Percentiles rank a stretch among this genome's conserved stretches.
Conservation (phyloP, 2,329 filamentous ascomycete species). For the Thelonectria discophora region DNA sequence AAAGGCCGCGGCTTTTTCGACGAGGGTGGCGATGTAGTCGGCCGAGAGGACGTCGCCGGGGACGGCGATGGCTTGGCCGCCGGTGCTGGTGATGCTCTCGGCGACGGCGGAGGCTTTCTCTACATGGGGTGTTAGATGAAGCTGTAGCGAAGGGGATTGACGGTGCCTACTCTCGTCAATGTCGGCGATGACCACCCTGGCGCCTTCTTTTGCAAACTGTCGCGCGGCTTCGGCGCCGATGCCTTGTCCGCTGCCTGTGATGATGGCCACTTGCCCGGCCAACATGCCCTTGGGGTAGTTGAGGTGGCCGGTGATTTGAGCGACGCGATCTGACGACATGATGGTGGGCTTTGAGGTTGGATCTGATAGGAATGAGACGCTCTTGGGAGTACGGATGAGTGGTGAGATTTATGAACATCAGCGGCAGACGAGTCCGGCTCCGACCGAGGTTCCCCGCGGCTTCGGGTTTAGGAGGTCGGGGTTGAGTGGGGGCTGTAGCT, state of each 20-base stretch:
- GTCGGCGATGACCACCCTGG: conserved; percentile 84
- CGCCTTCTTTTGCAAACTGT: conserved; percentile 87
- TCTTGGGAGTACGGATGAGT: neutral
- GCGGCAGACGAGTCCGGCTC: conserved; percentile 2
- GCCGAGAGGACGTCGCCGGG: conserved; percentile 79
- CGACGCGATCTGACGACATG: conserved; percentile 66
- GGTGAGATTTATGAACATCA: conserved; percentile 4
- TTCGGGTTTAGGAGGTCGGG: conserved; percentile 27
- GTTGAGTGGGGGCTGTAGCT: conserved; percentile 33
- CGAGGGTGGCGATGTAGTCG: conserved; percentile 75
- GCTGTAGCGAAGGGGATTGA: rapidly evolving
- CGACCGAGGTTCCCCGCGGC: conserved; percentile 43
- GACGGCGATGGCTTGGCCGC: conserved; percentile 76
- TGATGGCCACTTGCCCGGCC: conserved; percentile 82
- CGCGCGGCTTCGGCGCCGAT: conserved; percentile 87
- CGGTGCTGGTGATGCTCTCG: conserved; percentile 71
- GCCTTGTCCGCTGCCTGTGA: conserved; percentile 86
- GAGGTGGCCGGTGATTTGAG: conserved; percentile 80
- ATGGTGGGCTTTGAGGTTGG: neutral
- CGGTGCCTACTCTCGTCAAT: conserved; percentile 72
- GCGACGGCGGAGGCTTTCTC: conserved; percentile 76
- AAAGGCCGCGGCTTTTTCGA: conserved; percentile 79
- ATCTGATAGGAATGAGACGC: too few species aligned
- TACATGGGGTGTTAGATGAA: conserved; percentile 44
- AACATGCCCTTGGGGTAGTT: conserved; percentile 85